Conservation (phyloP, 805 yeast genomes). For the Millerago galiae region DNA sequence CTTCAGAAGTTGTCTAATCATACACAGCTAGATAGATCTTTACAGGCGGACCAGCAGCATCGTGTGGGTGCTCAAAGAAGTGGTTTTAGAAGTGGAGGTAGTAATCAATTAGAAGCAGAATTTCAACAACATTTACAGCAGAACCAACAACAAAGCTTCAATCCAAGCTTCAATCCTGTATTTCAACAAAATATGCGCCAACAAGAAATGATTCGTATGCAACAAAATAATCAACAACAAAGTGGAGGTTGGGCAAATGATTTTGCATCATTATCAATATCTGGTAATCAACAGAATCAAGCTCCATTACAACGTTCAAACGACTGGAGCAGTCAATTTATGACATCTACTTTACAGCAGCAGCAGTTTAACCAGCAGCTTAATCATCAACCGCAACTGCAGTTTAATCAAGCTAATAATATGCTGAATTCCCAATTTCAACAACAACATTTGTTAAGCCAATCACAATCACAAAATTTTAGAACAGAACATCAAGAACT, state of each 20-base stretch:
- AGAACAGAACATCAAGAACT: slow-evolving; percentile 21
- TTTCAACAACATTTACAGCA: slow-evolving; percentile 16
- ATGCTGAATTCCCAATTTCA: slow-evolving; percentile 8
- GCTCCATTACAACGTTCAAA: slow-evolving; percentile 4
- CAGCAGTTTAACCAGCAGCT: slow-evolving; percentile 4
- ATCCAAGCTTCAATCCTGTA: slow-evolving; percentile 2
- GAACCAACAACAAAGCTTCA: slow-evolving; percentile 4
- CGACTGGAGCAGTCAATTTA: slow-evolving; percentile 18
- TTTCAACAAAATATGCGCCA: slow-evolving; percentile 5
- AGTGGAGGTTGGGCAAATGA: slow-evolving; percentile 20
- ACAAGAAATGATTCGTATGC: slow-evolving; percentile 4
- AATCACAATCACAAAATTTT: slow-evolving; percentile 1
- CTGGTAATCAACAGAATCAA: slow-evolving; percentile 5
- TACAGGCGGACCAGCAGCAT: slow-evolving; percentile 18
- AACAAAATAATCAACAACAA: slow-evolving; percentile 1
- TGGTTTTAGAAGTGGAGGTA: slow-evolving; percentile 8
- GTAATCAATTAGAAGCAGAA: slow-evolving; percentile 15
- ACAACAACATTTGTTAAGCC: slow-evolving; percentile 1
- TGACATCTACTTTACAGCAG: slow-evolving; percentile 1
- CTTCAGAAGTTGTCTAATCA: slow-evolving; percentile 20
- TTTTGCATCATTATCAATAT: slow-evolving; percentile 13
- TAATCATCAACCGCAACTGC: slow-evolving; percentile 4
- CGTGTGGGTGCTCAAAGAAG: slow-evolving; percentile 8
- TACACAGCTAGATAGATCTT: slow-evolving; percentile 21
- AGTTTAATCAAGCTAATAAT: slow-evolving; percentile 5